Evolutionary conservation across 2,329 filamentous ascomycete species (phyloP).

Genomic region (Xylariomycetidae sp.): DNA sequence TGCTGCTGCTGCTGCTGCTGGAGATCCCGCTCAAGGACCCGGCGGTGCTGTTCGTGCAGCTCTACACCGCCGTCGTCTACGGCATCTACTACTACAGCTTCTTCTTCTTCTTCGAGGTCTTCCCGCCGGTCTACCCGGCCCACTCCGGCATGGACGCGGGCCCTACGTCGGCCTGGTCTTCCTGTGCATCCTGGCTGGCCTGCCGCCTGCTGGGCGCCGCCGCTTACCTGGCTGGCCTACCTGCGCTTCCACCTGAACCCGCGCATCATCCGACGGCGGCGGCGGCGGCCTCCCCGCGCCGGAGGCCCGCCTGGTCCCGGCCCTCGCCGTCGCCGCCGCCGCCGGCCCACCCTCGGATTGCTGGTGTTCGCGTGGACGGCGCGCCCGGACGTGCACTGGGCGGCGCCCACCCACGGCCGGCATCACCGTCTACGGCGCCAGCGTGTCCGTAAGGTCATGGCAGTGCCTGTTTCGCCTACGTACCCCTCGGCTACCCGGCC

Average conservation of each 20-base stretch:
- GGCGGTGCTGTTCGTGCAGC: conserved; percentile 54
- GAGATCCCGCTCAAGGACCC: conserved; percentile 57
- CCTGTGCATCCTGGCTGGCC: conserved; percentile 51
- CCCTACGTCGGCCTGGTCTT: conserved; percentile 54
- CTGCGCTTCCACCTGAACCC: conserved; percentile 46
- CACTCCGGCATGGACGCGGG: conserved; percentile 55
- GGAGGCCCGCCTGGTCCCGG: conserved; percentile 50
- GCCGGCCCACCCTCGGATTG: conserved; percentile 51
- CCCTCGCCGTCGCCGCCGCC: conserved; percentile 45
- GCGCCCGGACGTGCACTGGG: conserved; percentile 45
- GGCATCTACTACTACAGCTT: conserved; percentile 57
- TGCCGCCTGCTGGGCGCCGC: conserved; percentile 46
- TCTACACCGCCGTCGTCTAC: conserved; percentile 58
- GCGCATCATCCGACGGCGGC: conserved; percentile 40
- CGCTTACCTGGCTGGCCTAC: conserved; percentile 45
- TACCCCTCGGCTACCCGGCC: conserved; percentile 48
- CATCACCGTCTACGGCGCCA: conserved; percentile 41
- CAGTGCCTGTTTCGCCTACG: conserved; percentile 57
- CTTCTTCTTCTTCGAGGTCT: conserved; percentile 61
- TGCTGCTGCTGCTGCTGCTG: conserved; percentile 48
- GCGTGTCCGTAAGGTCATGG: conserved; percentile 33
- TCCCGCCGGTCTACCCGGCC: conserved; percentile 56
- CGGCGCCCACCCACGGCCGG: conserved; percentile 51
- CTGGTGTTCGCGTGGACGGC: conserved; percentile 57
- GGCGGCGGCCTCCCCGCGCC: conserved; percentile 43